Conservation (phyloP, 2,329 filamentous ascomycete species). For the Metarhizium sp. region DNA sequence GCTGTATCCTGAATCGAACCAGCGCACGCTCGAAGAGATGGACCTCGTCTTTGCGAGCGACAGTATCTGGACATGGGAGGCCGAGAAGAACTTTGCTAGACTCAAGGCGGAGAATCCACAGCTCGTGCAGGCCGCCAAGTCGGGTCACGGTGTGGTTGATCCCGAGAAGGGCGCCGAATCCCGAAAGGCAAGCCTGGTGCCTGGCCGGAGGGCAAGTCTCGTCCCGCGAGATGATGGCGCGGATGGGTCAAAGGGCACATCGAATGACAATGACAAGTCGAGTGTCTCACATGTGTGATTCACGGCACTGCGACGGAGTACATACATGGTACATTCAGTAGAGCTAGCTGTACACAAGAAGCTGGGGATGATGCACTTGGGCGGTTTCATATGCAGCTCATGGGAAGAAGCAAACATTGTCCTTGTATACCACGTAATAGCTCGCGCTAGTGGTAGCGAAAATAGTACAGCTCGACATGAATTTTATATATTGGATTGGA, state of each 20-base stretch:
- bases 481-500: too few species aligned
- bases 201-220: neutral
- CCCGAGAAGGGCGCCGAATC: conserved; percentile 11
- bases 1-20: conserved; percentile 64
- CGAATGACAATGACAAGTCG: conserved; percentile 5
- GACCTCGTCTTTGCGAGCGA: conserved; percentile 61
- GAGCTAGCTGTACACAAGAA: neutral
- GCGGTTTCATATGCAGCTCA: too few species aligned
- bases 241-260: neutral
- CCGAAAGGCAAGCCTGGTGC: conserved; percentile 1
- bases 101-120: conserved; percentile 52
- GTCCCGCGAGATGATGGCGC: neutral
- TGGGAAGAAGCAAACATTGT: too few species aligned
- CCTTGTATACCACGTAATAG: too few species aligned
- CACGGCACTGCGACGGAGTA: neutral
- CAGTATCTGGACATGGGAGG: conserved; percentile 62
- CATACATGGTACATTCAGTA: too few species aligned
- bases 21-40: conserved; percentile 67
- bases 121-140: conserved; percentile 13
- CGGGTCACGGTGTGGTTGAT: conserved; percentile 8
- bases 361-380: neutral
- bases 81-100: conserved; percentile 53
- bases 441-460: too few species aligned
- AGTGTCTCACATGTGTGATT: conserved; percentile 19
- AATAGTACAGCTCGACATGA: too few species aligned